Conservation (phyloP, 2,329 filamentous ascomycete species). For the Chalaropsis ovoidea region DNA sequence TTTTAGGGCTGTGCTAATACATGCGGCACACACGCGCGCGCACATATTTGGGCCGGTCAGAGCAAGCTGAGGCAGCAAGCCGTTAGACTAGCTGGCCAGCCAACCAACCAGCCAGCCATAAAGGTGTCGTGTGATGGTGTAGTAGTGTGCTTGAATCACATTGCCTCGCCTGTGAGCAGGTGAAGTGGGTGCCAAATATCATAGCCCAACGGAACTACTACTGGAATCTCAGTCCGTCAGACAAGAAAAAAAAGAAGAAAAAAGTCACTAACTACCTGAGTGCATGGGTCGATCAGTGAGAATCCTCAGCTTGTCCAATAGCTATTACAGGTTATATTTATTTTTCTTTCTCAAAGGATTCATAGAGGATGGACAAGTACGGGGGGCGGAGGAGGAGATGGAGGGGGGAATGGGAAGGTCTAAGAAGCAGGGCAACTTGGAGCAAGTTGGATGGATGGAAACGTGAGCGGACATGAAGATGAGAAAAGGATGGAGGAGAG, state of each 20-base stretch:
- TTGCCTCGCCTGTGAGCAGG: background rate
- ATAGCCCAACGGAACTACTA: background rate
- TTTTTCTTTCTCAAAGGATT: background rate
- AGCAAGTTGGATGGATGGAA: no score
- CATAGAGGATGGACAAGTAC: background rate
- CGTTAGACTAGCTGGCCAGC: background rate
- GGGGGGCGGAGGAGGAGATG: no score
- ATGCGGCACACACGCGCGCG: background rate
- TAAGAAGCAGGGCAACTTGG: conserved; percentile 13
- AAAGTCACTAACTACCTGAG: background rate
- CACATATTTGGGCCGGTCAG: background rate
- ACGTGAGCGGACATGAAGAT: background rate
- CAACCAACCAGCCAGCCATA: background rate
- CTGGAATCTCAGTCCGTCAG: background rate
- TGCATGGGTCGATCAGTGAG: conserved; percentile 1
- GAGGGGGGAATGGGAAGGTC: background rate
- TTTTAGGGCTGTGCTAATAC: conserved; percentile 2
- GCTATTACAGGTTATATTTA: background rate
- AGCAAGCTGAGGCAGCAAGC: background rate
- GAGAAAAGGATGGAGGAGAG: background rate
- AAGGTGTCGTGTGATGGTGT: background rate
- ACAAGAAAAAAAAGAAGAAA: conserved; percentile 1
- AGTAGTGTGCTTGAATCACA: background rate
- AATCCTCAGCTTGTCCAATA: background rate
- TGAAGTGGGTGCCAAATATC: background rate